Base-by-base conservation (phyloP, 495 filamentous ascomycete species). In the Amorphotheca resinae region DNA sequence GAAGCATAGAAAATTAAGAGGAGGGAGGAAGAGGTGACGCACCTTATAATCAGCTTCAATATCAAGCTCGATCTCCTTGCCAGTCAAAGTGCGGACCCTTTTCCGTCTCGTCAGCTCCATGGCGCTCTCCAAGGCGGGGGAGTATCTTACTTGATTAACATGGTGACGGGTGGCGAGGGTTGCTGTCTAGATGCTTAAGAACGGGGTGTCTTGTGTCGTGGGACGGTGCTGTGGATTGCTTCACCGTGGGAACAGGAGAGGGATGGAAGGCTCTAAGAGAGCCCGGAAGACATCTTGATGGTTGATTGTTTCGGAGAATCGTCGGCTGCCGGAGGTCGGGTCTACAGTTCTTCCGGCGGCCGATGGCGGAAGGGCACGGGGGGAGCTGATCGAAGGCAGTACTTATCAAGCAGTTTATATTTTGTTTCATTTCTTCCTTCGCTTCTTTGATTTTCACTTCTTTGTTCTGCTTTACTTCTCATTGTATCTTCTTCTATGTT, bases 1-100 rank as follows among this genome's bases (percentile, higher is more conserved):
- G n/a, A n/a, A n/a, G n/a, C n/a, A n/a, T n/a, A n/a, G n/a, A n/a
- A n/a, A n/a, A n/a, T n/a, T n/a, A n/a, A n/a, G n/a, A n/a, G n/a
- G n/a, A n/a, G n/a, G 5, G 31, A 14, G 12, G 31, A 33, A 15
- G 4, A 14, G 11, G 16, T 12, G 15, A 44, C 49, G 55, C 65
- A 93, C 88, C 70, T 85, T 93, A 67, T 94, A 88, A 52, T 88
- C 80, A 7, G 76, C 66, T 67, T 98, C 91, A 57, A 98, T 93
- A 60, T 96, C 87, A 42, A 98, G 76, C 67, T 95, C 88, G 64
- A 98, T 96, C 65, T 96, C 85, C 69, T 96, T 95, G 55, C 91
- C 93, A 39, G 91, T 96, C 44, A 98, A 78, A 53, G 91, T 98
- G 57, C 91, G 83, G 61, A 98, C 91, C 70, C 91, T 98, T 49